A percentile compares a stretch with the other conserved stretches of the same genome.
phyloP scores from a whole-genome alignment of 2,329 filamentous ascomycete species.

The Alternaria rosae region DNA sequence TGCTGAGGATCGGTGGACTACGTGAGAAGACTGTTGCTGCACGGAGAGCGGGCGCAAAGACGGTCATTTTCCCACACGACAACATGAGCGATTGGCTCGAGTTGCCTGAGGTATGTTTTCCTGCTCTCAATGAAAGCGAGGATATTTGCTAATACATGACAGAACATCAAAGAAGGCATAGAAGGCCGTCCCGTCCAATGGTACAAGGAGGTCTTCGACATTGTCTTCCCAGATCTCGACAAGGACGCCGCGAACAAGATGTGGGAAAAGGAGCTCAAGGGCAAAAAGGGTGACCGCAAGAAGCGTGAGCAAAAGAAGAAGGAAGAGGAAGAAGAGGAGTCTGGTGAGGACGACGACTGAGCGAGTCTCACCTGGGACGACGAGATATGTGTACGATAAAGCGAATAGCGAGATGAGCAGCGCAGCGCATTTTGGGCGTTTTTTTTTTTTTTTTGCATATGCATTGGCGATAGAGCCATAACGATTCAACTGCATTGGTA shows the following conservation, averaged over 20 bases:
- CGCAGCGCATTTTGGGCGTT: conserved; percentile 24
- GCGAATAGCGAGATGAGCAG: background rate
- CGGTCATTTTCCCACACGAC: conserved; percentile 92
- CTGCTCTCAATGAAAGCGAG: too few species aligned
- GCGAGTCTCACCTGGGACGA: conserved; percentile 2
- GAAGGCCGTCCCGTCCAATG: conserved; percentile 89
- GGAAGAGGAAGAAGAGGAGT: conserved; percentile 58
- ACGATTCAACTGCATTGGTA: conserved; percentile 5
- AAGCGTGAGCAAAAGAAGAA: conserved; percentile 48
- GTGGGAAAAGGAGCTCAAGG: conserved; percentile 70
- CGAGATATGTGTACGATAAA: conserved; percentile 19
- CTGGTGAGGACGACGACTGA: conserved; percentile 44
- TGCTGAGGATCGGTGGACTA: conserved; percentile 90
- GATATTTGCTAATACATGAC: conserved; percentile 25
- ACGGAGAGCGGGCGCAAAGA: conserved; percentile 87
- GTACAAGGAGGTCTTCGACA: conserved; percentile 92
- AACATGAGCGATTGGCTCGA: conserved; percentile 98
- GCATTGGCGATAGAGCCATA: background rate
- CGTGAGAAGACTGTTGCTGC: conserved; percentile 98
- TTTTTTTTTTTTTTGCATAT: conserved; percentile 11
- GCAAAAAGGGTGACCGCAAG: conserved; percentile 47
- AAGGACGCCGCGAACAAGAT: conserved; percentile 72
- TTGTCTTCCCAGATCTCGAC: conserved; percentile 87
- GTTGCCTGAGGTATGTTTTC: conserved; percentile 80
- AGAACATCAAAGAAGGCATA: conserved; percentile 99